Evolutionary conservation across 2,329 filamentous ascomycete genomes (phyloP).

Genomic region (Myrmaecium sp.): DNA sequence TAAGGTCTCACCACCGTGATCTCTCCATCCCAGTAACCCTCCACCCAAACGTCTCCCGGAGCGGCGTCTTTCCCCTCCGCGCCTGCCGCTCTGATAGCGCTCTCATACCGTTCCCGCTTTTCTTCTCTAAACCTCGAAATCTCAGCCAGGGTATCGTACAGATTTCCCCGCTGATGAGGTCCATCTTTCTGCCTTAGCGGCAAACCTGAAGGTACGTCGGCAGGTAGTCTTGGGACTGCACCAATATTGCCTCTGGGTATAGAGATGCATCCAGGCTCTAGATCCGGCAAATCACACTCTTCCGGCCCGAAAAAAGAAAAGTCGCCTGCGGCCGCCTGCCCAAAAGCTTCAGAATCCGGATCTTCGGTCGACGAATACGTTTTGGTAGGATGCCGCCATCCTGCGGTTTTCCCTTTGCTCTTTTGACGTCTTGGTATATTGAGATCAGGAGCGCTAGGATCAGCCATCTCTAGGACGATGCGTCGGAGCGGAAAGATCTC

Average conservation of each 20-base stretch:
- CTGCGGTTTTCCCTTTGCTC: constrained; percentile 24
- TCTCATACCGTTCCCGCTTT: constrained; percentile 33
- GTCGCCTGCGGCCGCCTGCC: constrained; percentile 40
- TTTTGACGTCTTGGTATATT: constrained; percentile 3
- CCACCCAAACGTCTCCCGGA: constrained; percentile 27
- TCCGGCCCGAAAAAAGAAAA: constrained; percentile 45
- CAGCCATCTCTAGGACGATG: constrained; percentile 38
- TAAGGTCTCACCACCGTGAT: constrained; percentile 40
- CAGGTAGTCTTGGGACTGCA: constrained; percentile 4
- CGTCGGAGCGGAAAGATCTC: constrained; percentile 37
- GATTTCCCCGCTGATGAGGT: constrained; percentile 6
- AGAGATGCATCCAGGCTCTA: constrained; percentile 26
- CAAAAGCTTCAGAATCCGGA: constrained; percentile 40
- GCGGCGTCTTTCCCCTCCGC: constrained; percentile 14
- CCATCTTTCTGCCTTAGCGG: constrained; percentile 6
- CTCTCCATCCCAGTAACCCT: constrained; percentile 43
- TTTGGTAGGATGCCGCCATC: constrained; percentile 29
- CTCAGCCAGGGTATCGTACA: constrained; percentile 35
- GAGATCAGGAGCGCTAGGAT: neutral
- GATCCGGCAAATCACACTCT: constrained; percentile 34
- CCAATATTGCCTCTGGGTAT: constrained; percentile 28
- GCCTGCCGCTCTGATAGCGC: no score
- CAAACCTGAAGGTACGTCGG: constrained; percentile 8
- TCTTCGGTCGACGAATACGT: constrained; percentile 45
- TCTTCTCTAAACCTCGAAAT: constrained; percentile 37